Percentiles rank a stretch among this genome's conserved stretches.
Conservation (phyloP, 2,329 filamentous ascomycete species). For the Lachnellula cervina region DNA sequence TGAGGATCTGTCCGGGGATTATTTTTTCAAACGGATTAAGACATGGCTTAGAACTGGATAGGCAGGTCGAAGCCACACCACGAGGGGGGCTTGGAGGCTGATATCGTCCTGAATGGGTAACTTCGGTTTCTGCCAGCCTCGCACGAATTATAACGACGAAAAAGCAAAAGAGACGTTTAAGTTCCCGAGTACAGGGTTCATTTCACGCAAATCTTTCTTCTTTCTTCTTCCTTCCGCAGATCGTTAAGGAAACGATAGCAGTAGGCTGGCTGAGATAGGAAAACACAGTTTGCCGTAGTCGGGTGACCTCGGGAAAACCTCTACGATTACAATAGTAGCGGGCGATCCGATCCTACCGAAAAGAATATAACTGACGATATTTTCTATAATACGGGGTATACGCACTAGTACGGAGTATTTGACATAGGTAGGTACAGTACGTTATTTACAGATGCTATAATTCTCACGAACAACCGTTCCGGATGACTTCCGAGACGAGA, state of each 20-base stretch:
- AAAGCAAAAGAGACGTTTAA: neutral
- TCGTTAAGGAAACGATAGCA: neutral
- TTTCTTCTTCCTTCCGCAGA: too few relatives aligned
- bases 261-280: neutral
- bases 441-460: neutral
- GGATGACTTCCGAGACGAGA: conserved; percentile 1
- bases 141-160: neutral
- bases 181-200: neutral
- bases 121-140: too few relatives aligned
- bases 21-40: neutral
- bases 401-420: neutral
- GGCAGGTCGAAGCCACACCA: neutral
- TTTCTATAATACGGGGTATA: neutral
- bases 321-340: neutral
- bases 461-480: neutral
- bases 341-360: too few relatives aligned
- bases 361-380: too few relatives aligned
- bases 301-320: neutral
- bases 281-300: neutral
- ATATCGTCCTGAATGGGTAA: neutral
- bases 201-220: neutral
- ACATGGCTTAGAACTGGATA: neutral
- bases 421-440: too few relatives aligned
- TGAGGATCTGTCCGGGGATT: conserved; percentile 4
- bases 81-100: neutral